Conservation (phyloP, 202 grass and related monocot genomes). For the Setaria viridis region DNA sequence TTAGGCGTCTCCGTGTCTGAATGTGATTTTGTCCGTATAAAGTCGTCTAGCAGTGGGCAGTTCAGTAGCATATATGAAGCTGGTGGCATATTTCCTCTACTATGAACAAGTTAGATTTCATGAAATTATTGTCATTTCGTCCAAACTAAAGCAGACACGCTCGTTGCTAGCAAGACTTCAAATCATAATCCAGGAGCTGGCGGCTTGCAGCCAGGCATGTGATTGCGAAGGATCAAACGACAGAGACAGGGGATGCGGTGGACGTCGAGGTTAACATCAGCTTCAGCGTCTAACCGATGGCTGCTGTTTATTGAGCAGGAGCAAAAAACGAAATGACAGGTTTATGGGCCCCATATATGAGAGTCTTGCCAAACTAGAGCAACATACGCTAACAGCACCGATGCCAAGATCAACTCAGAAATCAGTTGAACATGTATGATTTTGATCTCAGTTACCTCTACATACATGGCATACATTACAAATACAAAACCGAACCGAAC, state of each 20-base stretch:
- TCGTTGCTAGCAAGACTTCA: neutral
- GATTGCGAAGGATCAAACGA: neutral
- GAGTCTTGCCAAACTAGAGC: neutral
- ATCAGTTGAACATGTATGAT: neutral
- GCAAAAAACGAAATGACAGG: neutral
- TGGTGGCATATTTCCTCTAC: neutral
- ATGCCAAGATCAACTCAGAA: neutral
- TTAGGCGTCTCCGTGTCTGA: too few relatives aligned
- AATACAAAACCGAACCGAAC: neutral
- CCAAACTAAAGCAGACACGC: neutral
- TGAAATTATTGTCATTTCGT: neutral
- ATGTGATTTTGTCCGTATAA: too few relatives aligned
- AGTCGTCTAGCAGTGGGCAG: neutral
- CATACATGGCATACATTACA: conserved; percentile 17
- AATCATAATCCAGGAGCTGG: neutral
- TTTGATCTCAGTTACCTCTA: neutral
- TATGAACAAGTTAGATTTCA: neutral
- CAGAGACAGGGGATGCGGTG: neutral
- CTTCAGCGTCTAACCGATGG: neutral
- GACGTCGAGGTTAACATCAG: neutral
- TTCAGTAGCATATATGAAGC: neutral
- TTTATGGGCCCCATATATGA: neutral
- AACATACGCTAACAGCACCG: neutral
- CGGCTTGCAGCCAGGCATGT: neutral
- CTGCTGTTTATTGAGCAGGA: neutral